Conservation (phyloP, 2,329 filamentous ascomycete species). For the Colletotrichum sidae region DNA sequence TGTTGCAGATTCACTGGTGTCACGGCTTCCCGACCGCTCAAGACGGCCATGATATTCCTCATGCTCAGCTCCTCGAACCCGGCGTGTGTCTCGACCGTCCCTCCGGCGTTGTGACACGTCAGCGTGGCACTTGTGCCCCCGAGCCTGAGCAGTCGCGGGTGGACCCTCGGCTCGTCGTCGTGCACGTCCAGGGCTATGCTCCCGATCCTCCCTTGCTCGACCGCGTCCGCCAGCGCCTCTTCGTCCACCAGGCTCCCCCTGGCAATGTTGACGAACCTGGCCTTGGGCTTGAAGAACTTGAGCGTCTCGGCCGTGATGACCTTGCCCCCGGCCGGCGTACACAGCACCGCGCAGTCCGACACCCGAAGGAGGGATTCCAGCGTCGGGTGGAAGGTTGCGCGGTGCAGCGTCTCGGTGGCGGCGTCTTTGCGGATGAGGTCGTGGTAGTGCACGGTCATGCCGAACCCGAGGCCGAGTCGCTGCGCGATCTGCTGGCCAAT, state of each 20-base stretch:
- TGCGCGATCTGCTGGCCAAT: constrained; percentile 73
- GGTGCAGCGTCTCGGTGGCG: constrained; percentile 53
- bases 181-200: constrained; percentile 74
- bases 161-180: constrained; percentile 67
- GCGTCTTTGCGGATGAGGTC: constrained; percentile 65
- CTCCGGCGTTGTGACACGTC: constrained; percentile 76
- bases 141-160: constrained; percentile 56
- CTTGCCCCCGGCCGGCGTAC: constrained; percentile 64
- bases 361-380: constrained; percentile 63
- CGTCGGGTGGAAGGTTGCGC: constrained; percentile 61
- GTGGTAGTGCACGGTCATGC: constrained; percentile 74
- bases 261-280: constrained; percentile 74
- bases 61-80: constrained; percentile 76
- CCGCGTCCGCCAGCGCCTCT: constrained; percentile 68
- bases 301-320: constrained; percentile 64
- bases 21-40: constrained; percentile 61
- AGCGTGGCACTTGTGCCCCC: constrained; percentile 63
- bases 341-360: constrained; percentile 72
- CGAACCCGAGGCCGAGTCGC: constrained; percentile 63
- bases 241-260: constrained; percentile 75
- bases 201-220: constrained; percentile 62
- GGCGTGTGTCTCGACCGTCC: constrained; percentile 73
- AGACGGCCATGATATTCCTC: constrained; percentile 72
- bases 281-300: constrained; percentile 62
- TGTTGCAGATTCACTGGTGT: constrained; percentile 73